Base-by-base conservation (phyloP, 305 asterid genomes). In the Fraxinus dipetala region DNA sequence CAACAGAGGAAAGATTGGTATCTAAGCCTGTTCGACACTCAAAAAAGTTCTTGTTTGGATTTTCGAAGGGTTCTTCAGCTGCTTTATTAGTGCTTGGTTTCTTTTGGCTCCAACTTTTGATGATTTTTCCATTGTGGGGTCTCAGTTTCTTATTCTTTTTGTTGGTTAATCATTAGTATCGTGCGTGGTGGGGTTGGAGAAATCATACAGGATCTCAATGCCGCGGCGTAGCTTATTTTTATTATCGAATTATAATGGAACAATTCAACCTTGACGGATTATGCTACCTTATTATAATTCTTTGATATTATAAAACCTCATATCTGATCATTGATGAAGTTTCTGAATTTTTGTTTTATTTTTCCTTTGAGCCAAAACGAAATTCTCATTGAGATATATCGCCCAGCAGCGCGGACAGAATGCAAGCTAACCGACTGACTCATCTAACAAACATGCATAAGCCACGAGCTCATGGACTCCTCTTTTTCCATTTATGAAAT, bases 81-180 rank as follows among this genome's bases (percentile, higher is more conserved):
- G 76, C 63, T 84, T 82, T 69, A 84, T 65, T 70, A 88, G 78
- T 65, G 84, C 81, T 26, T n/a, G 61, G 87, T 78, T 73, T n/a
- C 69, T 34, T 83, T 40, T 26, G 85, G 82, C 70, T 86, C 81
- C 85, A 16, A 75, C 81, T 83, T 84, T 78, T 87, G 61, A 5
- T 70, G 86, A 24, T 24, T 38, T 83, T 84, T 72, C 69, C 85
- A 74, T 87, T 78, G 87, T 84, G 86, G 86, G 86, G 84, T 72
- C 77, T 79, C 38, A 34, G 45, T 61, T 35, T 45, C 35, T 78
- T 36, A 2, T 51, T 77, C 36, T 31, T 54, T 73, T 1, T 26
- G 22, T 1, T 22, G 6, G 11, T 38, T 54, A 30, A 51, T 78
- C 51, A 38, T 38, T 78, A 35, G 59, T 13, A 4, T 45, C 56